Conservation (phyloP, 192 early-diverging fungal species). For the Linnemannia schmuckeri region DNA sequence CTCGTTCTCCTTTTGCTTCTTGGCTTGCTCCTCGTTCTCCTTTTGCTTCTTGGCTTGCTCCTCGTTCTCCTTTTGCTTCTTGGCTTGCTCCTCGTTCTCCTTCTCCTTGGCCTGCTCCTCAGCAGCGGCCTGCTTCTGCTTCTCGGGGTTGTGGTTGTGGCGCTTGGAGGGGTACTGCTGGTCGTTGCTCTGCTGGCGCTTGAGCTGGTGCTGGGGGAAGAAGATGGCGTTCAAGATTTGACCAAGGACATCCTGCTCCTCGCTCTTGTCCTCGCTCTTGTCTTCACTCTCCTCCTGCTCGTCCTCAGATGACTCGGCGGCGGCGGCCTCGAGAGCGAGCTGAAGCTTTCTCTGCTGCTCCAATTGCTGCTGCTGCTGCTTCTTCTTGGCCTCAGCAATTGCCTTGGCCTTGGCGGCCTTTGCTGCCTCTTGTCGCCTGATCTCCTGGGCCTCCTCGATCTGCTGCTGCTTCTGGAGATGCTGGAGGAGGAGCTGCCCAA, state of each 20-base stretch:
- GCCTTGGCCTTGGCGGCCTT: constrained; percentile 21
- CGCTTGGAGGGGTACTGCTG: constrained; percentile 39
- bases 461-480: constrained; percentile 35
- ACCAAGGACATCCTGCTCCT: constrained; percentile 19
- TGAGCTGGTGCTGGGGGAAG: constrained; percentile 47
- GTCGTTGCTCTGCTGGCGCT: constrained; percentile 34
- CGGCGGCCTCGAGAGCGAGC: constrained; percentile 18
- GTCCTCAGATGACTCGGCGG: background rate
- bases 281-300: background rate
- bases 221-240: constrained; percentile 38
- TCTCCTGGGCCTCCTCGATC: background rate
- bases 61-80: too few relatives aligned
- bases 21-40: background rate
- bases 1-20: too few relatives aligned
- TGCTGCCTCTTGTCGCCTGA: background rate
- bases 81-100: constrained; percentile 7
- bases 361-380: constrained; percentile 10
- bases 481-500: constrained; percentile 17
- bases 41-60: too few relatives aligned
- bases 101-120: constrained; percentile 24
- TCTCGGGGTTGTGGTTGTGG: constrained; percentile 16
- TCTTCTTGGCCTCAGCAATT: constrained; percentile 13
- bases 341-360: background rate
- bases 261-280: background rate
- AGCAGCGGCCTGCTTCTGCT: constrained; percentile 5